phyloP scores from a whole-genome alignment of 345 rosid species.

The Brassica cretica region DNA sequence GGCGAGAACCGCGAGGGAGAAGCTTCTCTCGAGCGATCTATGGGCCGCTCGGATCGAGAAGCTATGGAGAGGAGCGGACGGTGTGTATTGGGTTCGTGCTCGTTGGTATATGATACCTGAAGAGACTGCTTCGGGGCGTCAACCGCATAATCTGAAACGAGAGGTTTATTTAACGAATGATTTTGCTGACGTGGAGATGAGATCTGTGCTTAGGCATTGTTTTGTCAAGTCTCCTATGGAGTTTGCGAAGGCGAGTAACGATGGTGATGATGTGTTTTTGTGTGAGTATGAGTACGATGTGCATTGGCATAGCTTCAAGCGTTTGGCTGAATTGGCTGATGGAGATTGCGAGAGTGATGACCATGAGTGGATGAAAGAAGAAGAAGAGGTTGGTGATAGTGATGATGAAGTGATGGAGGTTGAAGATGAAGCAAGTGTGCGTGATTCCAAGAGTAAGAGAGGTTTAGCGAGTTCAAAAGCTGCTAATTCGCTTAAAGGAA shows the following conservation, averaged over 20 bases:
- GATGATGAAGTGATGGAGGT: conserved; percentile 72
- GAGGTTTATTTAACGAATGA: conserved; percentile 84
- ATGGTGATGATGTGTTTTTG: conserved; percentile 84
- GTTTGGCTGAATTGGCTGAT: conserved; percentile 58
- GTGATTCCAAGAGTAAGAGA: conserved; percentile 43
- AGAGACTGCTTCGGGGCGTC: conserved; percentile 85
- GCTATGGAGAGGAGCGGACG: conserved; percentile 68
- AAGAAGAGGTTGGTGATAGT: conserved; percentile 51
- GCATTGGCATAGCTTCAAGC: conserved; percentile 87
- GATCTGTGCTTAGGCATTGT: conserved; percentile 76
- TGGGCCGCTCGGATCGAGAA: conserved; percentile 86
- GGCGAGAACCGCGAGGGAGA: conserved; percentile 77
- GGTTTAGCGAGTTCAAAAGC: conserved; percentile 47
- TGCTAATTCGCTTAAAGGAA: conserved; percentile 73
- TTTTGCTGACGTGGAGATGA: conserved; percentile 88
- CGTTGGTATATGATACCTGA: conserved; percentile 90
- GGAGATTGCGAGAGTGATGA: conserved; percentile 60
- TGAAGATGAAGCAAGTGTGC: conserved; percentile 45
- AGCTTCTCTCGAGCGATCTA: conserved; percentile 78
- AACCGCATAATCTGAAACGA: conserved; percentile 72
- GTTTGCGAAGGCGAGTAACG: conserved; percentile 62
- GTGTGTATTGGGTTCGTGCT: conserved; percentile 70
- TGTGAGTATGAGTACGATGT: conserved; percentile 95
- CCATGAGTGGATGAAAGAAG: conserved; percentile 69
- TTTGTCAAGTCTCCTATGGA: conserved; percentile 71